phyloP scores from a whole-genome alignment of 2,329 filamentous ascomycete genomes.

The Blastomyces silverae region DNA sequence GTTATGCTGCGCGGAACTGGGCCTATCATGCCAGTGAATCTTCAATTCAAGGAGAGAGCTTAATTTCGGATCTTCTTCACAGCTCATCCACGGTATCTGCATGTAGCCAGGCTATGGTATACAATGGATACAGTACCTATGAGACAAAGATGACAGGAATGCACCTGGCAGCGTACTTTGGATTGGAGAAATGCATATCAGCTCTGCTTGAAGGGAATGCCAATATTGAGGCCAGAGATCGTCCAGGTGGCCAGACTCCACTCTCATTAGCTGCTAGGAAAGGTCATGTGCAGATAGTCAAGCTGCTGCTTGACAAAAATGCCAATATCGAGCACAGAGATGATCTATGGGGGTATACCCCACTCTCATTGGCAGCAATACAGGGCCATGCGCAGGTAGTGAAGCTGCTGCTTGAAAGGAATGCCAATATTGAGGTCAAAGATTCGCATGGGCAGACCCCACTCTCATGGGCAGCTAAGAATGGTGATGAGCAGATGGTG shows the following conservation, averaged over 20 bases:
- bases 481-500: no score
- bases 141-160: constrained; percentile 18
- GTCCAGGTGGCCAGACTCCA: neutral
- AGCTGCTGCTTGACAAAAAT: constrained; percentile 23
- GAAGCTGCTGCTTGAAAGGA: neutral
- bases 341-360: neutral
- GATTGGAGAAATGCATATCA: constrained; percentile 15
- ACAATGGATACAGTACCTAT: neutral
- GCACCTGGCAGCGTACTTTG: constrained; percentile 27
- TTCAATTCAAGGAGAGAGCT: neutral
- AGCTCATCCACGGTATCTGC: neutral
- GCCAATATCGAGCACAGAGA: constrained; percentile 21
- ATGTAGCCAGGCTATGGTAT: neutral
- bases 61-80: constrained; percentile 7
- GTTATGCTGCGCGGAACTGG: constrained; percentile 17
- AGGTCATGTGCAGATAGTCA: constrained; percentile 24
- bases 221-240: constrained; percentile 8
- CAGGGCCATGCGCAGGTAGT: neutral
- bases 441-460: neutral
- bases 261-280: constrained; percentile 19
- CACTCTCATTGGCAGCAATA: neutral
- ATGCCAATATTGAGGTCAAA: neutral
- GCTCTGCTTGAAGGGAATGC: neutral
- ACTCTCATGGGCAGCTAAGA: neutral
- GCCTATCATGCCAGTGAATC: neutral